Evolutionary conservation across 306 rosid species (phyloP), one percentile per base, ranked within the genome.

Genomic region (Notholithocarpus densiflorus): DNA sequence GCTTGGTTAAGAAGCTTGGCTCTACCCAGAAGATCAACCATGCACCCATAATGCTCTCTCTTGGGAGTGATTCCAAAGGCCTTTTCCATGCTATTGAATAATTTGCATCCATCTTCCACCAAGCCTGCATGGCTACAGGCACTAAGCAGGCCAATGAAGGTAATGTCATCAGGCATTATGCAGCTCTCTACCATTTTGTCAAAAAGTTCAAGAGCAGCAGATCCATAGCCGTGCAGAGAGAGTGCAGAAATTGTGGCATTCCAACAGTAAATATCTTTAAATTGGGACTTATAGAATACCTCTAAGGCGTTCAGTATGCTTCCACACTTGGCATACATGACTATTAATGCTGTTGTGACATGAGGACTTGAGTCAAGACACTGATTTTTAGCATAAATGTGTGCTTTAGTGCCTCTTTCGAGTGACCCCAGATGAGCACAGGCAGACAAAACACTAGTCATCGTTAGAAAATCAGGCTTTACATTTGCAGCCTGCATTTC

Each of bases 281-380:
- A 31, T 54, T 64, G 53, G 57, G 60, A 79, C 72, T 75, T 75
- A 37, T 61, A 83, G 75, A 79, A 79, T 56, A 83, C 81, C 66
- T 55, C 81, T 7, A 83, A 71, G 7, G 87, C 68, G 48, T 56
- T 62, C 40, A 8, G 40, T 31, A 71, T 29, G 75, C 78, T 75
- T 40, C 87, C 87, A 37, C 87, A 83, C 75, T 79, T 79, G 43
- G 87, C 81, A 56, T 83, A 79, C 87, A 83, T 79, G 69, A 71
- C 84, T 64, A 79, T 79, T 21, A 79, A 40, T 21, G 81, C 81
- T 53, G 87, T 75, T 29, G 65, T 74, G 19, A 75, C 84, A 65
- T 75, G 84, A 32, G 83, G 83, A 52, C 72, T 79, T 0, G 78
- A 75, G 48, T 68, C 71, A 60, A 61, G 75, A 56, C 56, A 31